These are phyloP conservation scores for Hypoxylon lienhwacheense DNA, from an alignment of 495 filamentous ascomycete species.

Conservation along the genomic window DNA sequence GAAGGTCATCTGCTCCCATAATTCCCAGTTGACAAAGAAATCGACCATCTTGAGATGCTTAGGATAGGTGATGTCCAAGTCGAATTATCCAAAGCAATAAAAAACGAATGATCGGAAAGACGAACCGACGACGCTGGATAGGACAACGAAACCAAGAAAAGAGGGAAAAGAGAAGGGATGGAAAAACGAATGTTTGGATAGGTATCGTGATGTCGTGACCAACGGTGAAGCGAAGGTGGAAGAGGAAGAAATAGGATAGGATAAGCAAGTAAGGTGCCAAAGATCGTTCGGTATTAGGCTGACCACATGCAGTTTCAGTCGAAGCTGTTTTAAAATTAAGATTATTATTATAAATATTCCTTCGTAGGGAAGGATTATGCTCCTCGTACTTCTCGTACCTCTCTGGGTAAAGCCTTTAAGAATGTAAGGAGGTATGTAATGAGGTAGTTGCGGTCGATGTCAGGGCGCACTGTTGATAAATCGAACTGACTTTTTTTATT, in stretches of 20 bases:
- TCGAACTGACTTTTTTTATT: slow-evolving; percentile 1
- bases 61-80: slow-evolving; percentile 34
- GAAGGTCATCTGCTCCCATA: slow-evolving; percentile 92
- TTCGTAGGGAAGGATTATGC: too few relatives aligned
- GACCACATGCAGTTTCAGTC: slow-evolving; percentile 3
- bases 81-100: slow-evolving; percentile 36
- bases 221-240: slow-evolving; percentile 15
- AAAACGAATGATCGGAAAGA: slow-evolving; percentile 37
- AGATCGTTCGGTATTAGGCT: slow-evolving; percentile 21
- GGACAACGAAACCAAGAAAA: too few relatives aligned
- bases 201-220: slow-evolving; percentile 17
- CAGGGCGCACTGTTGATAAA: slow-evolving; percentile 10
- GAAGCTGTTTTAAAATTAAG: too few relatives aligned
- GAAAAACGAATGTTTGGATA: slow-evolving; percentile 32
- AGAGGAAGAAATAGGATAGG: slow-evolving; percentile 13
- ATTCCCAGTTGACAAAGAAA: slow-evolving; percentile 77
- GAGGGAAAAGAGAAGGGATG: slow-evolving; percentile 12
- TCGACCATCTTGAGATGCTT: slow-evolving; percentile 38
- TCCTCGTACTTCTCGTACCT: slow-evolving; percentile 3
- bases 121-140: slow-evolving; percentile 34
- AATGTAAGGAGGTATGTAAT: neutral
- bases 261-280: slow-evolving; percentile 23
- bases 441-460: slow-evolving; percentile 16
- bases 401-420: neutral
- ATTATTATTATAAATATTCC: too few relatives aligned